Percentiles rank a stretch among this genome's conserved stretches.
Evolutionary conservation across 2,329 filamentous ascomycete genomes (phyloP).

Genomic region (Paracamarosporium sp.): DNA sequence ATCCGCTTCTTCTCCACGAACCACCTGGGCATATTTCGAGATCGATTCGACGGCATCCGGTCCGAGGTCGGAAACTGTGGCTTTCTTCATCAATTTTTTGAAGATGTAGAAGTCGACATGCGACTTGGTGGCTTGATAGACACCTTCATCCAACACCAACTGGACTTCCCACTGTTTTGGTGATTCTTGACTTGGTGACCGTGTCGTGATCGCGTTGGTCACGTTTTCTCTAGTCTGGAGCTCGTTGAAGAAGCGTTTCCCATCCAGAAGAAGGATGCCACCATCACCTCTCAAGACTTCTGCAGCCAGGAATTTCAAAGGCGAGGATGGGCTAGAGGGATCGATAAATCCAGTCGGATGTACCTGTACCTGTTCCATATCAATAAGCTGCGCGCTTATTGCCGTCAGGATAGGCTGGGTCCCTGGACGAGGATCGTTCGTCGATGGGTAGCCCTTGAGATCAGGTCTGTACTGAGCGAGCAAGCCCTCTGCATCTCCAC

Average conservation of each 20-base stretch:
- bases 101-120: constrained; percentile 69
- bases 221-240: constrained; percentile 65
- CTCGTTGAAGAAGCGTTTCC: constrained; percentile 68
- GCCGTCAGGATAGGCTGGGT: constrained; percentile 55
- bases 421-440: constrained; percentile 66
- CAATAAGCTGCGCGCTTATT: constrained; percentile 50
- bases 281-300: constrained; percentile 70
- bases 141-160: constrained; percentile 66
- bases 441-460: constrained; percentile 65
- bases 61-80: constrained; percentile 59
- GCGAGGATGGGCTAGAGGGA: constrained; percentile 51
- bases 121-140: constrained; percentile 58
- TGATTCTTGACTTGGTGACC: constrained; percentile 26
- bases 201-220: constrained; percentile 59
- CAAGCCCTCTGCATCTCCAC: constrained; percentile 65
- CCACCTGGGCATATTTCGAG: constrained; percentile 57
- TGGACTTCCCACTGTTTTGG: constrained; percentile 65
- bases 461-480: constrained; percentile 65
- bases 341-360: constrained; percentile 72
- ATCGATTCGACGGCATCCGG: constrained; percentile 50
- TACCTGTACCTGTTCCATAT: constrained; percentile 64
- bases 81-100: constrained; percentile 67
- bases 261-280: constrained; percentile 61
- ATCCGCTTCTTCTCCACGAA: constrained; percentile 50
- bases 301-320: constrained; percentile 68